A percentile compares a stretch with the other conserved stretches of the same genome.
phyloP scores from a whole-genome alignment of 306 rosid species.

The Amphicarpaea edgeworthii region DNA sequence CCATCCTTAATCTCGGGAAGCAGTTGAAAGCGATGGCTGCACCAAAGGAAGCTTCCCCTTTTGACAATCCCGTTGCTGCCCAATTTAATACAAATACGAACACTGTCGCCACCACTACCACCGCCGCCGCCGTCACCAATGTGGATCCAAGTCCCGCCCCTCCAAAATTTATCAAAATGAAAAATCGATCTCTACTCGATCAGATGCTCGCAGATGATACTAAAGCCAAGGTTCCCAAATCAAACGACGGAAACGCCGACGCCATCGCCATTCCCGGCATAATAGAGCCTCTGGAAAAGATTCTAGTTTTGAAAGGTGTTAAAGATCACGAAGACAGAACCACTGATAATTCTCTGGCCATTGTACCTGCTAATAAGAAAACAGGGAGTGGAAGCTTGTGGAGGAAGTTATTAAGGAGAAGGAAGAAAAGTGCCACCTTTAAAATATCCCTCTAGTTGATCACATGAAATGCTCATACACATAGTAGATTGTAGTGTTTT shows the following conservation, averaged over 20 bases:
- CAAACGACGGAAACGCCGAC: conserved; percentile 42
- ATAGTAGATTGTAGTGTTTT: conserved; percentile 25
- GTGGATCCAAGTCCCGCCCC: conserved; percentile 39
- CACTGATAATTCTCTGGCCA: conserved; percentile 57
- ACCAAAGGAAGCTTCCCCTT: conserved; percentile 73
- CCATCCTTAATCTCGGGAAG: conserved; percentile 86
- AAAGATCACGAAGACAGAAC: conserved; percentile 44
- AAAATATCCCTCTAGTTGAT: conserved; percentile 53
- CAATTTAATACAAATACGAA: conserved; percentile 40
- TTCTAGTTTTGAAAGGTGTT: conserved; percentile 54
- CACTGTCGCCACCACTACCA: neutral
- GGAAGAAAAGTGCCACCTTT: conserved; percentile 65
- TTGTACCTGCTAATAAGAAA: conserved; percentile 70
- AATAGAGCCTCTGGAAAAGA: conserved; percentile 54
- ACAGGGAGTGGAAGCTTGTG: conserved; percentile 62
- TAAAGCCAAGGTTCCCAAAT: conserved; percentile 50
- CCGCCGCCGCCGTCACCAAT: neutral
- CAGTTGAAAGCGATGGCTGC: conserved; percentile 84
- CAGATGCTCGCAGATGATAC: conserved; percentile 76
- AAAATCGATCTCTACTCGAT: conserved; percentile 70
- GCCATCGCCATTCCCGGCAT: conserved; percentile 31
- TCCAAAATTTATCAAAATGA: conserved; percentile 45
- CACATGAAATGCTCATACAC: conserved; percentile 46
- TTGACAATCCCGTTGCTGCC: conserved; percentile 57
- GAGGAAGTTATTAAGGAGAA: conserved; percentile 79